These are phyloP conservation scores for Cynanchum wilfordii DNA, from an alignment of 257 asterid genomes.

Conservation along the genomic window DNA sequence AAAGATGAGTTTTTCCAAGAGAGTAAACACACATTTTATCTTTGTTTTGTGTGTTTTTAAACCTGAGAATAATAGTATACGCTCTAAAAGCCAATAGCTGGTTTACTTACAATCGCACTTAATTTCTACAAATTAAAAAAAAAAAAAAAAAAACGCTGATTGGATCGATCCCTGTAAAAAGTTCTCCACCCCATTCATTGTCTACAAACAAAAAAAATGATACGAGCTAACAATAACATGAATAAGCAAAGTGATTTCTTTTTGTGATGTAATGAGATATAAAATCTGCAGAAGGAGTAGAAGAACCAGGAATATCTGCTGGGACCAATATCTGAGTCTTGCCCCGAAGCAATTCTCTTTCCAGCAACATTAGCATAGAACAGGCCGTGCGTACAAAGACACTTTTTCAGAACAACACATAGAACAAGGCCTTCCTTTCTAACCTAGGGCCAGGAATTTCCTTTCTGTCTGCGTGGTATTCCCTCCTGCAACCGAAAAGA, in stretches of 20 bases:
- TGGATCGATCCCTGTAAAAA: slow-evolving; percentile 1
- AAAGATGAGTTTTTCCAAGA: slow-evolving; percentile 14
- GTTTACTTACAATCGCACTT: slow-evolving; percentile 7
- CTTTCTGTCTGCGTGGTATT: too few species aligned
- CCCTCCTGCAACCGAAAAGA: too few species aligned
- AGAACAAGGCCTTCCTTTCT: too few species aligned
- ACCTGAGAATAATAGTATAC: slow-evolving; percentile 19
- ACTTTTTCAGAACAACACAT: slow-evolving; percentile 34
- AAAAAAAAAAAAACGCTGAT: background rate
- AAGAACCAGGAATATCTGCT: slow-evolving; percentile 39
- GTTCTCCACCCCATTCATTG: slow-evolving; percentile 1
- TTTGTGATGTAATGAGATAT: slow-evolving; percentile 61
- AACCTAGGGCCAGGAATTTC: too few species aligned
- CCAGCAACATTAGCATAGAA: slow-evolving; percentile 86
- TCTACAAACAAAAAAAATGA: background rate
- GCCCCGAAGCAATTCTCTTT: slow-evolving; percentile 63
- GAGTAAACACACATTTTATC: slow-evolving; percentile 23
- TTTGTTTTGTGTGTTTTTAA: background rate
- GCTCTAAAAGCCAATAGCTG: slow-evolving; percentile 7
- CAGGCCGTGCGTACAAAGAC: slow-evolving; percentile 62
- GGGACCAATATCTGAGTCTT: slow-evolving; percentile 74
- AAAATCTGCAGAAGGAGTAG: slow-evolving; percentile 56
- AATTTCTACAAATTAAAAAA: background rate
- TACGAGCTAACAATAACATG: slow-evolving; percentile 67
- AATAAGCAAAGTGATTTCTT: slow-evolving; percentile 75